Conservation (phyloP, 2,329 filamentous ascomycete species). For the Colletotrichum sansevieriae region DNA sequence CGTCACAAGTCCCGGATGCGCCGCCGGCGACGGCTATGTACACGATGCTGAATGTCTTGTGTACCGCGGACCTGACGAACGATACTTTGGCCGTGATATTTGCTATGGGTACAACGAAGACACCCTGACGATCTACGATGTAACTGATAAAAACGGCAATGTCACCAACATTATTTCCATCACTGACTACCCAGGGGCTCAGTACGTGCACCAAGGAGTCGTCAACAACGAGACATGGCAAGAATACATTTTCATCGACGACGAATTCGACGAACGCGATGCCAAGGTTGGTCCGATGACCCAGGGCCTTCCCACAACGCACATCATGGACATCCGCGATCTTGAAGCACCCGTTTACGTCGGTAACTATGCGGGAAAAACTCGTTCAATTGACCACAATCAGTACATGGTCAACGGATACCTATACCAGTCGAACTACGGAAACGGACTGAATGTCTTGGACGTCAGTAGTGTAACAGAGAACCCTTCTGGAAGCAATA, state of each 20-base stretch:
- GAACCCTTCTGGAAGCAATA: constrained; percentile 53
- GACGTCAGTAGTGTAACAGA: constrained; percentile 49
- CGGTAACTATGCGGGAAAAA: constrained; percentile 56
- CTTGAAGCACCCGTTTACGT: constrained; percentile 57
- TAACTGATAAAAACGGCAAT: constrained; percentile 60
- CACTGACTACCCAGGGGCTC: constrained; percentile 63
- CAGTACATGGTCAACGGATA: constrained; percentile 57
- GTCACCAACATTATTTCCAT: constrained; percentile 61
- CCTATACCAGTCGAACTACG: constrained; percentile 61
- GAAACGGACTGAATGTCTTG: constrained; percentile 54
- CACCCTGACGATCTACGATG: constrained; percentile 64
- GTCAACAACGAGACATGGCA: constrained; percentile 60
- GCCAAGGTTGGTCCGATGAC: constrained; percentile 53
- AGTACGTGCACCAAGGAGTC: constrained; percentile 69
- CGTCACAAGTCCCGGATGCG: constrained; percentile 66
- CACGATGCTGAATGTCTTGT: constrained; percentile 72
- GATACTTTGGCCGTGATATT: constrained; percentile 62
- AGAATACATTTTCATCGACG: constrained; percentile 59
- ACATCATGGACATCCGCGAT: constrained; percentile 60
- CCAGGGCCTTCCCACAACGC: constrained; percentile 59
- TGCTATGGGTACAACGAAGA: constrained; percentile 70
- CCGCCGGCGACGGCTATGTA: constrained; percentile 68
- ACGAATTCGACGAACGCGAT: constrained; percentile 63
- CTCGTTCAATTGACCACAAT: constrained; percentile 52
- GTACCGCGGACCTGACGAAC: constrained; percentile 63